phyloP scores from a whole-genome alignment of 192 early-diverging fungal species.

The Diversispora eburnea region DNA sequence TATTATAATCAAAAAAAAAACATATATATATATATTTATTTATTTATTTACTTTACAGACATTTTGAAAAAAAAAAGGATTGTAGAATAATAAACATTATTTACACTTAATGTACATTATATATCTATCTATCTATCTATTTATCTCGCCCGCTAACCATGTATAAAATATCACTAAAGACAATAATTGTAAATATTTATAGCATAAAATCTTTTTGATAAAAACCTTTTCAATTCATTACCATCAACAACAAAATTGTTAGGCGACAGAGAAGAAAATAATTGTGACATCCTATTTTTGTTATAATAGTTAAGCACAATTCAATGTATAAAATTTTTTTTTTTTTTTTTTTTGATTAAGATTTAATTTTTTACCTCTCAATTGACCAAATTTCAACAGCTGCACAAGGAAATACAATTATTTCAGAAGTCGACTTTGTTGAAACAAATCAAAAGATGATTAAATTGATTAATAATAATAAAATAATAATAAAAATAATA shows the following conservation, averaged over 20 bases:
- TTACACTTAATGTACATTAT: no score
- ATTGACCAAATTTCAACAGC: conserved; percentile 6
- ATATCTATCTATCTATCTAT: no score
- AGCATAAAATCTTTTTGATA: neutral
- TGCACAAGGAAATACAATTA: conserved; percentile 7
- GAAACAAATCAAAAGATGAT: no score
- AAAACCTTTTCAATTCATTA: neutral
- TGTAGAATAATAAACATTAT: no score
- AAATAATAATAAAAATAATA: neutral
- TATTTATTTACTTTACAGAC: neutral
- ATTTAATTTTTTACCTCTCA: neutral
- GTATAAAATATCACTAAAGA: no score
- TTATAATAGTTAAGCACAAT: neutral
- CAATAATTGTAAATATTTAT: no score
- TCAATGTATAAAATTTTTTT: neutral
- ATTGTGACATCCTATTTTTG: neutral
- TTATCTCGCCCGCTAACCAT: no score
- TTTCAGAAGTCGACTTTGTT: neutral
- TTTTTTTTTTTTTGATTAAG: neutral
- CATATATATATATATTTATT: neutral
- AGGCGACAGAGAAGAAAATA: conserved; percentile 3
- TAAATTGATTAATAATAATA: neutral
- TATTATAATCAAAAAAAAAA: neutral
- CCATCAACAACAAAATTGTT: neutral
- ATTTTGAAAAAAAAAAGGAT: no score